A percentile compares a stretch with the other conserved stretches of the same genome.
Conservation (phyloP, 1,284 basidiomycete species). For the Naganishia cerealis region DNA sequence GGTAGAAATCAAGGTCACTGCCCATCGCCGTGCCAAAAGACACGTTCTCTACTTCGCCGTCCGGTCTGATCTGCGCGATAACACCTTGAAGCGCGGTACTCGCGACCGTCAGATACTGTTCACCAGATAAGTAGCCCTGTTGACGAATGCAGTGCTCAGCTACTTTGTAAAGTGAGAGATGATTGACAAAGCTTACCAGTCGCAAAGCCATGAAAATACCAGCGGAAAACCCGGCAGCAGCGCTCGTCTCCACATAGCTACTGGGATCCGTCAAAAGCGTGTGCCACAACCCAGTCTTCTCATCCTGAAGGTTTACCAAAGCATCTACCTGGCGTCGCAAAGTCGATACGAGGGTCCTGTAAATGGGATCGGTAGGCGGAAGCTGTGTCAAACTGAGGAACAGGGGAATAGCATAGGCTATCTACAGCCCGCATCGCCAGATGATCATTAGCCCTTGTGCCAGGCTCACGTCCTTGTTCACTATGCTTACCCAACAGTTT, state of each 20-base stretch:
- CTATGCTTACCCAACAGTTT: constrained; percentile 59
- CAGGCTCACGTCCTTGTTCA: not conserved
- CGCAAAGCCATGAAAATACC: constrained; percentile 64
- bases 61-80: constrained; percentile 59
- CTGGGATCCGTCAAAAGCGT: constrained; percentile 63
- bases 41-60: constrained; percentile 61
- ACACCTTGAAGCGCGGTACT: constrained; percentile 61
- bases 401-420: constrained; percentile 64
- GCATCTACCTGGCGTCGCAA: constrained; percentile 62
- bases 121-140: constrained; percentile 51
- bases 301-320: constrained; percentile 60
- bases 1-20: constrained; percentile 61
- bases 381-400: constrained; percentile 56
- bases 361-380: constrained; percentile 56
- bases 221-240: constrained; percentile 65
- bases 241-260: constrained; percentile 64
- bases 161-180: not conserved
- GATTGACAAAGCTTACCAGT: constrained; percentile 41
- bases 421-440: constrained; percentile 35
- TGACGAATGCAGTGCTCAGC: not conserved
- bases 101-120: constrained; percentile 57
- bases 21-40: constrained; percentile 66
- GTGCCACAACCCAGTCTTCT: constrained; percentile 62
- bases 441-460: not conserved
- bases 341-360: constrained; percentile 58